Conservation (phyloP, 2,329 filamentous ascomycete genomes). For the Calonectria pauciramosa region DNA sequence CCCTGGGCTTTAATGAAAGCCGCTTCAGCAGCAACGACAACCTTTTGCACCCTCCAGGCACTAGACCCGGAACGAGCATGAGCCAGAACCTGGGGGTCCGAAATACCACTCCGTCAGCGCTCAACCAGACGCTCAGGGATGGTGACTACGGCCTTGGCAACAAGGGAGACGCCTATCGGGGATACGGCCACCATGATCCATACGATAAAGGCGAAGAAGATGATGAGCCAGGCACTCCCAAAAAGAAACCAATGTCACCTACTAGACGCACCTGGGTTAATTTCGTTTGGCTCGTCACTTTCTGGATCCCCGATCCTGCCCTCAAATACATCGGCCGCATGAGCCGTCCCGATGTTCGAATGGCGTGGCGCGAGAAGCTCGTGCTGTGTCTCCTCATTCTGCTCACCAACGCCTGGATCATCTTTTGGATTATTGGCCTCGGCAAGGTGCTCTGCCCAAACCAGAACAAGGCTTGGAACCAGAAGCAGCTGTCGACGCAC, state of each 20-base stretch:
- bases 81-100: neutral
- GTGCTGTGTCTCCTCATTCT: constrained; percentile 85
- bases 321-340: constrained; percentile 88
- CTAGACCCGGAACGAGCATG: neutral
- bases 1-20: neutral
- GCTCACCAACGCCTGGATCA: constrained; percentile 81
- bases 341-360: constrained; percentile 95
- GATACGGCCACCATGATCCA: constrained; percentile 57
- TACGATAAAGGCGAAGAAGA: constrained; percentile 76
- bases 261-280: constrained; percentile 83
- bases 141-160: constrained; percentile 1
- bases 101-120: neutral
- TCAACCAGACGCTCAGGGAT: neutral
- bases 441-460: constrained; percentile 90
- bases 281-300: constrained; percentile 88
- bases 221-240: constrained; percentile 76
- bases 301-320: constrained; percentile 91
- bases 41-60: neutral
- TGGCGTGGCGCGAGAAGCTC: constrained; percentile 97
- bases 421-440: constrained; percentile 94
- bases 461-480: constrained; percentile 88
- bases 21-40: neutral
- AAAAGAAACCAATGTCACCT: constrained; percentile 58
- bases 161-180: neutral
- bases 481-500: constrained; percentile 77